phyloP scores from a whole-genome alignment of 441 rosid species.

The Macaranga tanarius region DNA sequence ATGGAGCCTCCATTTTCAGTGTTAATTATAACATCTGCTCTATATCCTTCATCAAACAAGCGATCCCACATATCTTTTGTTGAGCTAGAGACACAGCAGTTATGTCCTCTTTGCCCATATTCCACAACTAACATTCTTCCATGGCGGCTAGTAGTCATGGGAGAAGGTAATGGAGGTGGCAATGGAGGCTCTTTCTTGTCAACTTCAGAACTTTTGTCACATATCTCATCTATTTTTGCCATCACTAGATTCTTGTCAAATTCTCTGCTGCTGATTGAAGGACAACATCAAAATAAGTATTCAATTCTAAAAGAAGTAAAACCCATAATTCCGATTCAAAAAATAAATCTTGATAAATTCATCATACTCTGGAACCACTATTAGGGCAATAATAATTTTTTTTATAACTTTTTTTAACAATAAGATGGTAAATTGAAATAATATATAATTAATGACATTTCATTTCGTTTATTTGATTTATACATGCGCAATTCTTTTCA shows the following conservation, averaged over 20 bases:
- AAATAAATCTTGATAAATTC: not conserved
- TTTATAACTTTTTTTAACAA: no score
- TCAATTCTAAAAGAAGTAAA: not conserved
- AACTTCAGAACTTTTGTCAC: constrained; percentile 25
- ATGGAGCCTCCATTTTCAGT: constrained; percentile 53
- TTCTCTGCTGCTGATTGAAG: constrained; percentile 23
- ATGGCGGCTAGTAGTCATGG: constrained; percentile 25
- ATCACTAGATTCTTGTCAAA: constrained; percentile 12
- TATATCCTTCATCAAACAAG: constrained; percentile 71
- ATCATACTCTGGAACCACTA: no score
- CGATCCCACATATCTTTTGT: constrained; percentile 66
- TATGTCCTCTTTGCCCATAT: constrained; percentile 24
- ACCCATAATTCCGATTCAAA: not conserved
- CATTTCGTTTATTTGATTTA: not conserved
- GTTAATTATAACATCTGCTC: constrained; percentile 60
- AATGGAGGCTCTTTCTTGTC: constrained; percentile 30
- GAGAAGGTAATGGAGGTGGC: constrained; percentile 52
- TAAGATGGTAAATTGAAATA: no score
- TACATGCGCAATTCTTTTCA: not conserved
- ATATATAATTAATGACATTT: no score
- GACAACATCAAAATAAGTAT: constrained; percentile 7
- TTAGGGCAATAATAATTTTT: no score
- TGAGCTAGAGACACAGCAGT: constrained; percentile 34
- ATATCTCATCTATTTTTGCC: constrained; percentile 31
- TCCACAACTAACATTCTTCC: constrained; percentile 19